These are phyloP conservation scores for Myxozyma vanderwaltii DNA, from an alignment of 805 yeast genomes.

Conservation along the genomic window DNA sequence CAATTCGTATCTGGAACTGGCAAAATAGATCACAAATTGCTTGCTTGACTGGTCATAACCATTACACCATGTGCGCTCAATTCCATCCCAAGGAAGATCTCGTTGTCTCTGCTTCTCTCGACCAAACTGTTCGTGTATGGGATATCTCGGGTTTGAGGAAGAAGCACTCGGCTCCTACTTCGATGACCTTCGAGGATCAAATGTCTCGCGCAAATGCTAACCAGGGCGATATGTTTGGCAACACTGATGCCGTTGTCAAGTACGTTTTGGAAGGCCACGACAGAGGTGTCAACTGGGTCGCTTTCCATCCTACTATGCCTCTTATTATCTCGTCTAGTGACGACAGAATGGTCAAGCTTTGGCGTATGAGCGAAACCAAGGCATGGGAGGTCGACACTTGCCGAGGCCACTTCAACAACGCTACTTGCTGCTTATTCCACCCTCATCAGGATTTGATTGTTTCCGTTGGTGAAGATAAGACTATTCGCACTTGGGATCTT, in stretches of 20 bases:
- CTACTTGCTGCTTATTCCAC: constrained; percentile 85
- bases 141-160: constrained; percentile 93
- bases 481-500: constrained; percentile 95
- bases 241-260: constrained; percentile 90
- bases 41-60: constrained; percentile 96
- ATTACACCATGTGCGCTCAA: constrained; percentile 97
- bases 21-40: constrained; percentile 97
- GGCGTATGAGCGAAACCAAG: constrained; percentile 97
- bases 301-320: constrained; percentile 96
- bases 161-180: constrained; percentile 80
- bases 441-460: constrained; percentile 89
- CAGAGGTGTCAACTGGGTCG: constrained; percentile 97
- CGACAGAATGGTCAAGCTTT: constrained; percentile 89
- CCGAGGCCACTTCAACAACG: constrained; percentile 95
- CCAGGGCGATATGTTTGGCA: constrained; percentile 77
- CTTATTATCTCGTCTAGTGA: constrained; percentile 94
- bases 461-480: constrained; percentile 94
- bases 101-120: constrained; percentile 92
- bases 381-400: constrained; percentile 99
- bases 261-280: constrained; percentile 97
- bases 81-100: constrained; percentile 95
- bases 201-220: constrained; percentile 54
- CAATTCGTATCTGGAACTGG: constrained; percentile 99
- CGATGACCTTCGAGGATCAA: constrained; percentile 47
- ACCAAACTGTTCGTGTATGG: constrained; percentile 99